A percentile compares a stretch with the other conserved stretches of the same genome.
These are phyloP conservation scores for Rosa persica DNA, from an alignment of 306 rosid species.

Conservation along the genomic window DNA sequence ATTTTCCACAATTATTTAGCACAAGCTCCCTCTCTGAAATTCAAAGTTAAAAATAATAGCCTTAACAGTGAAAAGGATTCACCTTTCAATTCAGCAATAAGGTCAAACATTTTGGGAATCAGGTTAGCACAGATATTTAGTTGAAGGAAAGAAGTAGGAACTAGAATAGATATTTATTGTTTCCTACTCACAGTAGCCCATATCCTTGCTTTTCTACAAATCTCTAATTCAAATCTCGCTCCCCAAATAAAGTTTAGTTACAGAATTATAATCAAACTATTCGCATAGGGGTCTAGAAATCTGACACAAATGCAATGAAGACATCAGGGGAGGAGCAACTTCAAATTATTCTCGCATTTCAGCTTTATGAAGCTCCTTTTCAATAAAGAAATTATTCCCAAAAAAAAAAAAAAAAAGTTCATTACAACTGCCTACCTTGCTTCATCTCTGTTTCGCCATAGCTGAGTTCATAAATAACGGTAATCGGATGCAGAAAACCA, in stretches of 20 bases:
- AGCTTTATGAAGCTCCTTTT: not conserved
- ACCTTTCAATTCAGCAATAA: not conserved
- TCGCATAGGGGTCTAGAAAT: not conserved
- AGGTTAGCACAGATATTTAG: not conserved
- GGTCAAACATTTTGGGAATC: not conserved
- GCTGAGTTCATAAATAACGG: conserved; percentile 68
- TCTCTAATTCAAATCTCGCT: not conserved
- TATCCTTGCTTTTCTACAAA: not conserved
- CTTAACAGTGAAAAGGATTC: not conserved
- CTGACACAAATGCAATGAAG: not conserved
- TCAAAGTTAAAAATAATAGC: not conserved
- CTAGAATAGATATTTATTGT: not conserved
- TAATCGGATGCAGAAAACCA: conserved; percentile 79
- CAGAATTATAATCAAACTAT: not conserved
- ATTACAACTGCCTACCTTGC: conserved; percentile 62
- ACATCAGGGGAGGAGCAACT: not conserved
- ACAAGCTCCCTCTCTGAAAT: conserved; percentile 1
- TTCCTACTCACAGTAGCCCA: not conserved
- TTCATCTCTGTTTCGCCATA: conserved; percentile 96
- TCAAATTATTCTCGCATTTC: not conserved
- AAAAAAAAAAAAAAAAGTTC: not conserved
- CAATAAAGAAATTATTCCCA: not conserved
- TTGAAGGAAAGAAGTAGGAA: not conserved
- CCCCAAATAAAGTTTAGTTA: not conserved
- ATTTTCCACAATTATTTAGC: conserved; percentile 1